Percentiles rank a stretch among this genome's conserved stretches.
These are phyloP conservation scores for Stentor coeruleus DNA, from an alignment of 73 alveolate genomes.

Conservation along the genomic window DNA sequence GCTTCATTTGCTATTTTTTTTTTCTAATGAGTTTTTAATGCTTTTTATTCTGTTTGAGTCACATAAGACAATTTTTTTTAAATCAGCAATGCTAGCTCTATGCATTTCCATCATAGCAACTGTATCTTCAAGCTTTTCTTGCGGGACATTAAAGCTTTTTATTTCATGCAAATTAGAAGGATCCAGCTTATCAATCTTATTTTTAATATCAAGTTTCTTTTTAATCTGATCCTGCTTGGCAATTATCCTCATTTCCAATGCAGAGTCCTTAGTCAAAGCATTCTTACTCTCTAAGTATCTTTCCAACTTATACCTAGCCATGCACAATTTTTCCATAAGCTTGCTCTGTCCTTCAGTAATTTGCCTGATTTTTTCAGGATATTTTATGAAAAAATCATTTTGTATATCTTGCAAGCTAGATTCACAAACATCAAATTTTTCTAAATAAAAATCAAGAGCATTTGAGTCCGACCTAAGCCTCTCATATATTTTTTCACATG, in stretches of 20 bases:
- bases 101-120: neutral
- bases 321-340: neutral
- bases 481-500: neutral
- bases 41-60: neutral
- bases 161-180: neutral
- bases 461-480: neutral
- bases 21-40: neutral
- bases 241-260: neutral
- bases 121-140: neutral
- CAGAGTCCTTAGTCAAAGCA: conserved; percentile 2
- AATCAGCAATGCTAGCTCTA: neutral
- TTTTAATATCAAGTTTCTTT: neutral
- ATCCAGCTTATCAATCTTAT: neutral
- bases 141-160: neutral
- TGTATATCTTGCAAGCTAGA: neutral
- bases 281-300: neutral
- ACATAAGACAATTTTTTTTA: neutral
- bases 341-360: conserved; percentile 12
- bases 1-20: too few relatives aligned
- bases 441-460: neutral
- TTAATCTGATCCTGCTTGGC: neutral
- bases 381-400: neutral
- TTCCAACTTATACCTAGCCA: neutral
- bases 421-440: neutral
- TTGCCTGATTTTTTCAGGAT: neutral